phyloP scores from a whole-genome alignment of 495 filamentous ascomycete species.

The Penicillium paradoxum region DNA sequence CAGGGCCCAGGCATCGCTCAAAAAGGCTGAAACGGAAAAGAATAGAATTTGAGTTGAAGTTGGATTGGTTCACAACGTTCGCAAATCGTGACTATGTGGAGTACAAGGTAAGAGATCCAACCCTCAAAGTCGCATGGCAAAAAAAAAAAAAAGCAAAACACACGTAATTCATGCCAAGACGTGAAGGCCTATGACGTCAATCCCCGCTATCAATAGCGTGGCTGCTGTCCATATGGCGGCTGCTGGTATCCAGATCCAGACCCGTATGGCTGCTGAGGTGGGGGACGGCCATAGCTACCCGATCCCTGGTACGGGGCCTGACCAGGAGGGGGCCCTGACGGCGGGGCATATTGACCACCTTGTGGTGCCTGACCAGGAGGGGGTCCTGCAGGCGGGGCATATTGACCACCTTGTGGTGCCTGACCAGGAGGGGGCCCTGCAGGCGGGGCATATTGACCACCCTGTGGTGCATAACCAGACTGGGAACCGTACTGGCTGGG shows the following conservation, averaged over 20 bases:
- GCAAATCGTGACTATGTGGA: background rate
- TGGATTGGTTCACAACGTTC: background rate
- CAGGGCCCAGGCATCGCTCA: background rate
- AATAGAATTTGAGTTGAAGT: background rate
- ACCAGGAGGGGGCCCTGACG: conserved; percentile 17
- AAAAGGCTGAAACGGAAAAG: background rate
- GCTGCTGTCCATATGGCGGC: background rate
- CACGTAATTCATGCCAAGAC: background rate
- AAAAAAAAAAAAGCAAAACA: background rate
- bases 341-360: background rate
- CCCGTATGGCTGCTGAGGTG: conserved; percentile 16
- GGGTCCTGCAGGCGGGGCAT: conserved; percentile 13
- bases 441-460: conserved; percentile 4
- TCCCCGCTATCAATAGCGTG: conserved; percentile 24
- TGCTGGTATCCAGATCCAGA: conserved; percentile 1
- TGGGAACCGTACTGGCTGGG: conserved; percentile 13
- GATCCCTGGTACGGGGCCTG: conserved; percentile 8
- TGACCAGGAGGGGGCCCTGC: conserved; percentile 18
- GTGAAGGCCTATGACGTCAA: conserved; percentile 10
- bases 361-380: conserved; percentile 12
- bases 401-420: conserved; percentile 1
- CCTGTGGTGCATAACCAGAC: conserved; percentile 12
- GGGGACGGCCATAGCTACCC: conserved; percentile 20
- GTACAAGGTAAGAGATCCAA: background rate
- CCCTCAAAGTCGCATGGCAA: too few relatives aligned